phyloP scores from a whole-genome alignment of 2,329 filamentous ascomycete genomes.

The Penicillium sp. region DNA sequence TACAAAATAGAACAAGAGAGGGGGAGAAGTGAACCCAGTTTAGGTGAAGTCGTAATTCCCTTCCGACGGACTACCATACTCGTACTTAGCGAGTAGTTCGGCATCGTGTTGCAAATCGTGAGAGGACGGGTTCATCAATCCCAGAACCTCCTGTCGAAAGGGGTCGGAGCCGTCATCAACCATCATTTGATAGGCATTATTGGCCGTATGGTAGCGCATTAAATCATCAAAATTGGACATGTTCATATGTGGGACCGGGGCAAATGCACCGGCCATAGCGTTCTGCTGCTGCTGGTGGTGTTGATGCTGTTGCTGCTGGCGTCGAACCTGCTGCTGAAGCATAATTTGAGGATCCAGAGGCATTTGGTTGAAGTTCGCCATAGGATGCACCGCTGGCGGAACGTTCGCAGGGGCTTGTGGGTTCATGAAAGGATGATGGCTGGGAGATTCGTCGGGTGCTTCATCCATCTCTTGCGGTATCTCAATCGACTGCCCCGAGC shows the following conservation, averaged over 20 bases:
- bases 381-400: slow-evolving; percentile 41
- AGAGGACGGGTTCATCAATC: slow-evolving; percentile 43
- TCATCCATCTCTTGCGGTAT: slow-evolving; percentile 27
- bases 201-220: slow-evolving; percentile 41
- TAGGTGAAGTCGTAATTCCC: slow-evolving; percentile 40
- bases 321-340: slow-evolving; percentile 50
- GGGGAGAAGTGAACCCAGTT: slow-evolving; percentile 12
- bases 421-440: slow-evolving; percentile 38
- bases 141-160: slow-evolving; percentile 43
- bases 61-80: slow-evolving; percentile 44
- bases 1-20: neutral
- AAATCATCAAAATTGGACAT: slow-evolving; percentile 43
- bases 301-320: slow-evolving; percentile 44
- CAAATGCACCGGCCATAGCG: slow-evolving; percentile 40
- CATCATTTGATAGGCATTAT: slow-evolving; percentile 48
- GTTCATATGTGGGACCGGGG: slow-evolving; percentile 36
- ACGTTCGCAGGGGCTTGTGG: slow-evolving; percentile 36
- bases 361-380: slow-evolving; percentile 53
- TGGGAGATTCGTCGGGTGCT: slow-evolving; percentile 28
- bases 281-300: slow-evolving; percentile 45
- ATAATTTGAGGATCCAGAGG: slow-evolving; percentile 67
- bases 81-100: slow-evolving; percentile 44
- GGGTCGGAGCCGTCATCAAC: slow-evolving; percentile 46
- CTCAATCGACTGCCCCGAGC: slow-evolving; percentile 16
- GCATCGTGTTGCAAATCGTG: slow-evolving; percentile 47